A percentile compares a stretch with the other conserved stretches of the same genome.
Evolutionary conservation across 345 rosid genomes (phyloP).

Genomic region (Eucalyptus globulus): DNA sequence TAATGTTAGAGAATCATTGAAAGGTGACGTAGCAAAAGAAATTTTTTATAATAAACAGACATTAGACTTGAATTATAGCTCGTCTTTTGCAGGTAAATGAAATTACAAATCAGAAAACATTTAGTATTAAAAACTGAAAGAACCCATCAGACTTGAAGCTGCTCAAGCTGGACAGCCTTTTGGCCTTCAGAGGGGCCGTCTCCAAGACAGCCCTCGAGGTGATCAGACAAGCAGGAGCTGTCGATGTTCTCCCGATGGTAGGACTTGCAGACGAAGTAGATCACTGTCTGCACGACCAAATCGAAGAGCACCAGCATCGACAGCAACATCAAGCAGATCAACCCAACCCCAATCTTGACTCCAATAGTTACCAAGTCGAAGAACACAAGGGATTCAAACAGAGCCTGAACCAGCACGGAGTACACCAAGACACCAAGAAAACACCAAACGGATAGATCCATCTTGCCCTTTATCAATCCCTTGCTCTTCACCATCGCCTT

Average conservation of each 20-base stretch:
- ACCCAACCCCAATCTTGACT: slow-evolving; percentile 8
- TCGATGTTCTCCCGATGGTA: slow-evolving; percentile 35
- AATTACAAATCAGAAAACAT: background rate
- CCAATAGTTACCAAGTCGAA: background rate
- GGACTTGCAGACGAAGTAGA: slow-evolving; percentile 56
- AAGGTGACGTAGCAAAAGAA: background rate
- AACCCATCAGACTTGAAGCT: background rate
- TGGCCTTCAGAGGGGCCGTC: background rate
- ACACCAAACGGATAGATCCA: background rate
- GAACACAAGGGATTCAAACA: slow-evolving; percentile 10
- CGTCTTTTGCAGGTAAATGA: background rate
- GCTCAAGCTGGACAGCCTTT: background rate
- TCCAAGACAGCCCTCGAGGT: background rate
- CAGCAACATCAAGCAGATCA: slow-evolving; percentile 24
- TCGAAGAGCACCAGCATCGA: slow-evolving; percentile 10
- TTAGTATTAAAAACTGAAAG: background rate
- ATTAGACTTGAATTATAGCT: background rate
- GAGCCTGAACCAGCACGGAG: background rate
- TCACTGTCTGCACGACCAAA: slow-evolving; percentile 30
- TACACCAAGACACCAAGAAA: background rate
- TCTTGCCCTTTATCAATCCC: slow-evolving; percentile 29
- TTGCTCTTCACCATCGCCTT: slow-evolving; percentile 31
- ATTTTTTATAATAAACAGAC: background rate
- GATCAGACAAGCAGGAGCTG: background rate
- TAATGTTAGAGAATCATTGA: background rate